Evolutionary conservation across 164 flowering plant species (phyloP).

Genomic region (Cinnamomum micranthum): DNA sequence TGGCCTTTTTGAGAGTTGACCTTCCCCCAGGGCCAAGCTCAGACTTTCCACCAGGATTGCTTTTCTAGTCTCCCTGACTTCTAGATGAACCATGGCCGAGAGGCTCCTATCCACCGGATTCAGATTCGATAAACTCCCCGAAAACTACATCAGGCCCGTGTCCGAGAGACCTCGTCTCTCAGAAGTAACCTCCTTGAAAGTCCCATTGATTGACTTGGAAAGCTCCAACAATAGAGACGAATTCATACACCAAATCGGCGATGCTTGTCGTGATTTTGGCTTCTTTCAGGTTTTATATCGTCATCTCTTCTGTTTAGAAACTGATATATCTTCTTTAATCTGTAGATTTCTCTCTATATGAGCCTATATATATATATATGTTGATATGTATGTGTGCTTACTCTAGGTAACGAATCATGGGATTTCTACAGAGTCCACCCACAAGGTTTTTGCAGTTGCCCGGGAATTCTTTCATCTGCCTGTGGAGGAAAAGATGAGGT

Average conservation of each 20-base stretch:
- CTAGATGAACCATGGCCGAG: neutral
- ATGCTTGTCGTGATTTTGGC: conserved; percentile 54
- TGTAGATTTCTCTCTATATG: neutral
- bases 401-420: conserved; percentile 68
- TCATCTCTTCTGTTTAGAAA: neutral
- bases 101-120: conserved; percentile 4
- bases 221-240: conserved; percentile 21
- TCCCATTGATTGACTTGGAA: conserved; percentile 56
- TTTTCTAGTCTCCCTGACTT: no score
- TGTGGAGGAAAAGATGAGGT: conserved; percentile 69
- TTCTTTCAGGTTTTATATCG: conserved; percentile 51
- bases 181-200: conserved; percentile 38
- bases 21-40: no score
- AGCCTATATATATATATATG: neutral
- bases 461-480: conserved; percentile 55
- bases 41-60: no score
- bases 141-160: conserved; percentile 48
- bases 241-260: conserved; percentile 28
- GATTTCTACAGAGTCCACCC: conserved; percentile 33
- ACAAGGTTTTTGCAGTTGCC: conserved; percentile 37
- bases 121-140: neutral
- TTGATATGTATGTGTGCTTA: no score
- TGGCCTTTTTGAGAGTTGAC: no score
- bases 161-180: conserved; percentile 63
- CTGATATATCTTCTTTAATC: no score